Conservation (phyloP, 257 asterid genomes). For the Solanum habrochaites region DNA sequence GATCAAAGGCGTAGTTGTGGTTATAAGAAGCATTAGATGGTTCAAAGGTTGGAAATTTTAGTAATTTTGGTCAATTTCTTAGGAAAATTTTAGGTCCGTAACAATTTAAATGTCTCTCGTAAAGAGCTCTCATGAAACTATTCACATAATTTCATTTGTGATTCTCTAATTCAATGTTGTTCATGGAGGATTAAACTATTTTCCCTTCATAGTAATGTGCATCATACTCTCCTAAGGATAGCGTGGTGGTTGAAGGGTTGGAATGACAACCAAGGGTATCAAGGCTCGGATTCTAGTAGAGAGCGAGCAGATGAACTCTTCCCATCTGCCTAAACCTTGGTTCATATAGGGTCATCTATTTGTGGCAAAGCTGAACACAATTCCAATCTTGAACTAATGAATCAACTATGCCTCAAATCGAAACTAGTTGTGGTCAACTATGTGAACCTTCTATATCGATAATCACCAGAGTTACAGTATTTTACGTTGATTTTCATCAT, state of each 20-base stretch:
- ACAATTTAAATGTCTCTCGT: neutral
- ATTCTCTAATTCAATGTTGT: neutral
- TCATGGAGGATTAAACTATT: neutral
- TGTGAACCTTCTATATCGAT: no score
- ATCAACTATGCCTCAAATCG: no score
- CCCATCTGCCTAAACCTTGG: neutral
- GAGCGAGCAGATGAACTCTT: neutral
- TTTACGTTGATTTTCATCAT: no score
- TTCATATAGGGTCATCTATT: neutral
- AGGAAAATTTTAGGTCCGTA: neutral
- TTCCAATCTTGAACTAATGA: no score
- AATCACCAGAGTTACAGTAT: no score
- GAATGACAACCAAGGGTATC: neutral
- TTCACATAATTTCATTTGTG: neutral
- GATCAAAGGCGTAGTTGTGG: accelerated
- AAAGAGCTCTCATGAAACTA: neutral
- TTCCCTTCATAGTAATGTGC: neutral
- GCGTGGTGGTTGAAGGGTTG: neutral
- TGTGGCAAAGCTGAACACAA: neutral
- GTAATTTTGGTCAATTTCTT: neutral
- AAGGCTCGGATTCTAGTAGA: neutral
- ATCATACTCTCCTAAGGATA: neutral
- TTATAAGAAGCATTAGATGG: neutral
- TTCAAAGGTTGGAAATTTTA: neutral
- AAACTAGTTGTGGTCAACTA: no score